Conservation (phyloP, 768 basidiomycete species). For the Pisolithus orientalis region DNA sequence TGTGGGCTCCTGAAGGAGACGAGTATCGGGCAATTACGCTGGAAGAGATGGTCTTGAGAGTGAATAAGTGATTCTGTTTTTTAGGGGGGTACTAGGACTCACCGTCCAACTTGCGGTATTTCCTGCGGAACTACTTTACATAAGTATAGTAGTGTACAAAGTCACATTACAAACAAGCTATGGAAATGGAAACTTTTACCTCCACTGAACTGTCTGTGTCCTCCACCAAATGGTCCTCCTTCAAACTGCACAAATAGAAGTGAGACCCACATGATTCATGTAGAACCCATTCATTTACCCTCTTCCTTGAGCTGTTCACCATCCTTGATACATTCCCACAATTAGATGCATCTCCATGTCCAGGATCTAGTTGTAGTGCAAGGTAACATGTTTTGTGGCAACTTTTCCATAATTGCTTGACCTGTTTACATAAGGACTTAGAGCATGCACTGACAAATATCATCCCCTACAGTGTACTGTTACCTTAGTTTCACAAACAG, state of each 20-base stretch:
- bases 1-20: constrained; percentile 73
- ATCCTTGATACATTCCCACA: constrained; percentile 76
- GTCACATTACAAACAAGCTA: background rate
- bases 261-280: constrained; percentile 44
- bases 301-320: constrained; percentile 82
- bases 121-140: background rate
- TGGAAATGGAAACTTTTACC: constrained; percentile 27
- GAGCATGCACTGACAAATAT: no score
- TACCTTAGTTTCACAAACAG: no score
- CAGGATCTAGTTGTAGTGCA: constrained; percentile 75
- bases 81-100: no score
- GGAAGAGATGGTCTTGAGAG: constrained; percentile 82
- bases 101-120: no score
- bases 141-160: background rate
- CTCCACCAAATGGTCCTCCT: constrained; percentile 23
- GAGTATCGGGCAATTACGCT: constrained; percentile 73
- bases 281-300: constrained; percentile 60
- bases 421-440: no score
- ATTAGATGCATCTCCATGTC: constrained; percentile 61
- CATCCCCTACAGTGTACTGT: no score
- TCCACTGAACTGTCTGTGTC: constrained; percentile 12
- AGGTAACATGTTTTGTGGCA: constrained; percentile 64
- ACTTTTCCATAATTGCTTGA: constrained; percentile 34
- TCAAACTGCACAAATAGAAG: constrained; percentile 63
- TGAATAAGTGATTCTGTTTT: constrained; percentile 19